phyloP scores from a whole-genome alignment of 192 early-diverging fungal species.

The Allomyces macrogynus region DNA sequence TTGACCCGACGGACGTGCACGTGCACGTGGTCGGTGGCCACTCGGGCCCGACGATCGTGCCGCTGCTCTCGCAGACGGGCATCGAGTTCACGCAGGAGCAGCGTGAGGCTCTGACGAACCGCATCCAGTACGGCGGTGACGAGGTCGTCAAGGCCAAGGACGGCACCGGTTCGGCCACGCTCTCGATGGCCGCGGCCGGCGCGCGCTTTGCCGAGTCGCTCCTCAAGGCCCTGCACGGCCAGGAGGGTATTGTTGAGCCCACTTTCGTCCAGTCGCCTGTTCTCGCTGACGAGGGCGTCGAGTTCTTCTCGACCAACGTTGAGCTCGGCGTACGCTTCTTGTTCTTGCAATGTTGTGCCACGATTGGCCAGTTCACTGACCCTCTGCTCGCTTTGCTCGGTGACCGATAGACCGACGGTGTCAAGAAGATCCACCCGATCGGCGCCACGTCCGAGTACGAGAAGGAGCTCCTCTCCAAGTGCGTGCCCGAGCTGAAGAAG shows the following conservation, averaged over 20 bases:
- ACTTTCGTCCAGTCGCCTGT: slow-evolving; percentile 64
- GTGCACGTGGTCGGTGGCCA: slow-evolving; percentile 84
- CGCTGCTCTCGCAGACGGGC: slow-evolving; percentile 55
- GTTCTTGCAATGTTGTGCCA: too few species aligned
- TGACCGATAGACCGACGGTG: slow-evolving; percentile 31
- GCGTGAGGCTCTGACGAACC: slow-evolving; percentile 68
- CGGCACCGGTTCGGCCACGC: slow-evolving; percentile 70
- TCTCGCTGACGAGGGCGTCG: slow-evolving; percentile 31
- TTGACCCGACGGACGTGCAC: slow-evolving; percentile 43
- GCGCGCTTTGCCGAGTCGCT: slow-evolving; percentile 75
- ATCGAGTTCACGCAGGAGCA: slow-evolving; percentile 57
- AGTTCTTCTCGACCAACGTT: slow-evolving; percentile 53
- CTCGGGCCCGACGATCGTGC: slow-evolving; percentile 87
- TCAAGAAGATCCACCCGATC: slow-evolving; percentile 66
- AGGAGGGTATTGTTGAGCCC: slow-evolving; percentile 71
- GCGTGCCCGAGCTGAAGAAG: slow-evolving; percentile 60
- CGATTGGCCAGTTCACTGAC: too few species aligned
- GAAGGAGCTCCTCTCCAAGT: slow-evolving; percentile 48
- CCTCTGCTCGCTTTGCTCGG: too few species aligned
- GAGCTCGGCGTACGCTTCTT: slow-evolving; percentile 26
- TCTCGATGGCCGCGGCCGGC: slow-evolving; percentile 72
- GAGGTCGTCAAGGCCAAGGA: slow-evolving; percentile 98
- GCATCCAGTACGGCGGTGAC: slow-evolving; percentile 95
- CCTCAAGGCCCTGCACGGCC: slow-evolving; percentile 55
- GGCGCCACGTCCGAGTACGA: slow-evolving; percentile 56